Evolutionary conservation across 345 rosid genomes (phyloP), one percentile per base, ranked within the genome.

Genomic region (Alliaria petiolata): DNA sequence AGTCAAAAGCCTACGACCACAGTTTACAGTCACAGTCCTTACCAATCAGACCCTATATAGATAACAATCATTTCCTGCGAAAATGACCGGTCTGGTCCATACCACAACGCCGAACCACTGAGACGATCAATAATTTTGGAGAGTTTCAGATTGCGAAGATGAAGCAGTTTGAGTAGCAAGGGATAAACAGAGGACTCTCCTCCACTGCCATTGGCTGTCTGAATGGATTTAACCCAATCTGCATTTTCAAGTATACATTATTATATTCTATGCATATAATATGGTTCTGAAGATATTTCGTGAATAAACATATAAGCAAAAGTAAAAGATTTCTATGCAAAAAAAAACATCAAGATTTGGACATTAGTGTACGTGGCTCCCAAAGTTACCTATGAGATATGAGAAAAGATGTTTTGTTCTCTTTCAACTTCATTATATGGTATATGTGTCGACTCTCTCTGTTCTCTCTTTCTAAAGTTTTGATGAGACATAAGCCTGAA

Each of bases 81-180:
- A 53, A 10, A 34, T 35, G 67, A 35, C 46, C 3, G 35, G 51
- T 28, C 31, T 6, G 17, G 51, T 66, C 50, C 31, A 28, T 28
- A 53, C n/a, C 44, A 26, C 59, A 40, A 42, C 53, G 8, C n/a
- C 44, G 34, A 35, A 5, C 36, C 17, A 45, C 16, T 47, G 15
- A 31, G 5, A 3, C 35, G 4, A 38, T 52, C 67, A 34, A 10
- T 22, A 17, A 13, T 8, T 6, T 71, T 53, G 56, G 51, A 39
- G 31, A 28, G 38, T n/a, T 25, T 84, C 57, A 84, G 31, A 88
- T 81, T 11, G 86, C 92, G 72, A 90, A 87, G 63, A 95, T 80
- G 84, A 89, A 89, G 82, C 97, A 95, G 77, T 91, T 95, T 51
- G 97, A 89, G 78, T 85, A 95, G 85, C 96, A 91, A 56, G 98